A percentile compares a stretch with the other conserved stretches of the same genome.
Evolutionary conservation across 495 filamentous ascomycete species (phyloP).

Genomic region (Aspergillus olivimuriae): DNA sequence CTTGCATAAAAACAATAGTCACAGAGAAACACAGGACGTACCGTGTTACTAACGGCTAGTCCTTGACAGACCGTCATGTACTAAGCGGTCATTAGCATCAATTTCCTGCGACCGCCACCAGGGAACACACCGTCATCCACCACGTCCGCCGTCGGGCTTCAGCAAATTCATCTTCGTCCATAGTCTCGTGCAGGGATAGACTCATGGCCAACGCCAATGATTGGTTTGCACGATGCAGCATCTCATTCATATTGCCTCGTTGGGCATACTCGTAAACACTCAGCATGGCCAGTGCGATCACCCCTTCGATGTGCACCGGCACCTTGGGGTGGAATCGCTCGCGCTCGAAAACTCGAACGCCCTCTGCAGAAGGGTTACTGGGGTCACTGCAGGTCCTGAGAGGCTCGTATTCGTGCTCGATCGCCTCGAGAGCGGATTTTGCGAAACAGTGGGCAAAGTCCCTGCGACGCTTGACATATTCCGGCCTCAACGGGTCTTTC

Average conservation of each 20-base stretch:
- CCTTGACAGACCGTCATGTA: slow-evolving; percentile 34
- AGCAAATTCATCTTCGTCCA: slow-evolving; percentile 32
- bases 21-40: slow-evolving; percentile 19
- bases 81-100: no score
- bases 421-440: slow-evolving; percentile 35
- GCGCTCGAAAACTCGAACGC: slow-evolving; percentile 21
- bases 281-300: slow-evolving; percentile 40
- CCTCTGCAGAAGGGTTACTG: slow-evolving; percentile 29
- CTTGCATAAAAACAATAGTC: no score
- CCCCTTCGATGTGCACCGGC: slow-evolving; percentile 36
- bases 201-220: slow-evolving; percentile 39
- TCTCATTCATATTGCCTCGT: slow-evolving; percentile 44
- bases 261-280: slow-evolving; percentile 48
- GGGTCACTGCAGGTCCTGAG: slow-evolving; percentile 33
- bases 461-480: slow-evolving; percentile 35
- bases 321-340: slow-evolving; percentile 38
- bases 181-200: slow-evolving; percentile 31
- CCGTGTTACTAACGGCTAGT: slow-evolving; percentile 41
- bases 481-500: slow-evolving; percentile 22
- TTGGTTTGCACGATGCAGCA: slow-evolving; percentile 41
- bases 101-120: neutral
- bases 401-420: slow-evolving; percentile 40
- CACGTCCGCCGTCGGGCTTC: slow-evolving; percentile 40
- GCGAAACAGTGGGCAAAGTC: slow-evolving; percentile 41
- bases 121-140: slow-evolving; percentile 44